Evolutionary conservation across 441 rosid species (phyloP).

Genomic region (Mallotus japonicus): DNA sequence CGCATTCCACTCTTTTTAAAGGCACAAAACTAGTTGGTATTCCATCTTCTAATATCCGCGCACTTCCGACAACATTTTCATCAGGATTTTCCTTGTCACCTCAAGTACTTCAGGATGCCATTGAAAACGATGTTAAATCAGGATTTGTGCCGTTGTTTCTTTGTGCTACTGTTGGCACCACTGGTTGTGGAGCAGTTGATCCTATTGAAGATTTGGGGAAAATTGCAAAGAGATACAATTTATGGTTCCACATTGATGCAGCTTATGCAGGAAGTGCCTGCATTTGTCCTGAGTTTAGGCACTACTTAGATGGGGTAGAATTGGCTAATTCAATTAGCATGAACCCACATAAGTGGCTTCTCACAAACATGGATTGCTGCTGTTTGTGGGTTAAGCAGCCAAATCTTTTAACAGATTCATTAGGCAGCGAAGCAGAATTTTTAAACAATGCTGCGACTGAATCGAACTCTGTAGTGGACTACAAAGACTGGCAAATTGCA

Average conservation of each 20-base stretch:
- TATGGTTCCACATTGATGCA: constrained; percentile 39
- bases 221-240: constrained; percentile 20
- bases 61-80: constrained; percentile 16
- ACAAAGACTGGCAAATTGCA: constrained; percentile 35
- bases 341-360: constrained; percentile 39
- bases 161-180: constrained; percentile 38
- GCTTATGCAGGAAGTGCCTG: constrained; percentile 32
- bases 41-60: constrained; percentile 19
- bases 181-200: constrained; percentile 32
- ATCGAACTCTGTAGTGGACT: constrained; percentile 23
- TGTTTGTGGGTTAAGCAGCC: constrained; percentile 37
- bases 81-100: constrained; percentile 26
- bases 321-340: constrained; percentile 33
- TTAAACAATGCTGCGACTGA: constrained; percentile 22
- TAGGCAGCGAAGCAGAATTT: constrained; percentile 20
- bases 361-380: constrained; percentile 34
- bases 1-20: constrained; percentile 31
- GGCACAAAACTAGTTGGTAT: constrained; percentile 32
- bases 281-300: constrained; percentile 38
- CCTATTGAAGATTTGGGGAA: constrained; percentile 28
- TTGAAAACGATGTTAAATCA: constrained; percentile 15
- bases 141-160: constrained; percentile 32
- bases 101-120: not conserved
- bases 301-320: constrained; percentile 30
- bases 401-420: constrained; percentile 11